A percentile compares a stretch with the other conserved stretches of the same genome.
Conservation (phyloP, 2,329 filamentous ascomycete species). For the Sarocladium strictum region DNA sequence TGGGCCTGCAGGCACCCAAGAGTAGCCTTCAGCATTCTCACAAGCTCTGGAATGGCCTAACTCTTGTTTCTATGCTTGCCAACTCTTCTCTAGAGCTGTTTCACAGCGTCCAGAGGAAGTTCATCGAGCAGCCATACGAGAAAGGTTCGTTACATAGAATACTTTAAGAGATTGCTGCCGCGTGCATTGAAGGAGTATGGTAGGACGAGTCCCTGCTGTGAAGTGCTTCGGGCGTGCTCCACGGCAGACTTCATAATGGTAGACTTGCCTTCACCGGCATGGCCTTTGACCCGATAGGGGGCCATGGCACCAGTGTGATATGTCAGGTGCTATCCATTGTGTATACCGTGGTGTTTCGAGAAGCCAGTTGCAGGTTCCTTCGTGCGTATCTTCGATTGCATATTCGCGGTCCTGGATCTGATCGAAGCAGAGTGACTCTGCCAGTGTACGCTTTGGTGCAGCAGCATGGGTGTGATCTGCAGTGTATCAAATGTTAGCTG, state of each 20-base stretch:
- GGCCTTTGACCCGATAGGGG: neutral
- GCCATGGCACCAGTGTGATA: neutral
- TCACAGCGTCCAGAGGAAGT: neutral
- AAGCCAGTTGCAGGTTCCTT: neutral
- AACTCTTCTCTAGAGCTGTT: neutral
- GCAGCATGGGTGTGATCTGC: no score
- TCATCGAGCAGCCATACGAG: neutral
- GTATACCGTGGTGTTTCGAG: neutral
- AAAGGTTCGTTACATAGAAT: neutral
- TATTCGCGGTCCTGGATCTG: neutral
- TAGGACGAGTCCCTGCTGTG: neutral
- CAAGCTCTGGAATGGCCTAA: neutral
- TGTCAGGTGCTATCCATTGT: neutral
- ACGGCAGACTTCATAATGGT: neutral
- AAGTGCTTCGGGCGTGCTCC: neutral
- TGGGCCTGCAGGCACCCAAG: neutral
- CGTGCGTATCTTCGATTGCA: neutral
- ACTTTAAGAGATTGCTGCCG: neutral
- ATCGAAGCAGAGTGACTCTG: no score
- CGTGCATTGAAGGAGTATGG: neutral
- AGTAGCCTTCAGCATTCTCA: neutral
- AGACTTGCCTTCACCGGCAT: neutral
- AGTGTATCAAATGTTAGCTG: no score
- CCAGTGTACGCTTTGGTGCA: no score
- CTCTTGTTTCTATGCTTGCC: neutral